phyloP scores from a whole-genome alignment of 106 monocot species.

The Agapanthus africanus region DNA sequence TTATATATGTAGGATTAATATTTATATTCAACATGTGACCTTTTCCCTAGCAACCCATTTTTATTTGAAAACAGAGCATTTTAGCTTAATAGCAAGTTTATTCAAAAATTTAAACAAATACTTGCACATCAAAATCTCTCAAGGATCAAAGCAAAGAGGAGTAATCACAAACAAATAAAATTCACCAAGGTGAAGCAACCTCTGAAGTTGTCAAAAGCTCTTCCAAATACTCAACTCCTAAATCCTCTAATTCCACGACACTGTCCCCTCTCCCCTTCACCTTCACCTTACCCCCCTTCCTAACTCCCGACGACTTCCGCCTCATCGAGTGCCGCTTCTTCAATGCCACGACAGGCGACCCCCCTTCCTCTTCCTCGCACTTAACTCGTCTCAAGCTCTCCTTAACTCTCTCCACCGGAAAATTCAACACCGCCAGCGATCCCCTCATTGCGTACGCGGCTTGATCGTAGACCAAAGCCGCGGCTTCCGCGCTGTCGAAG shows the following conservation, averaged over 20 bases:
- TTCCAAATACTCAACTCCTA: conserved; percentile 28
- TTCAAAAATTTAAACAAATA: no score
- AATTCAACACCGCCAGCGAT: conserved; percentile 27
- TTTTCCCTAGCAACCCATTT: no score
- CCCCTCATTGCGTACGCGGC: conserved; percentile 28
- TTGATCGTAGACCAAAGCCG: conserved; percentile 32
- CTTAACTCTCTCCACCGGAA: conserved; percentile 23
- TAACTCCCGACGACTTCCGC: conserved; percentile 10
- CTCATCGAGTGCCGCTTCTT: conserved; percentile 23
- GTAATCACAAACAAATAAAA: no score
- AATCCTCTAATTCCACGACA: conserved; percentile 33
- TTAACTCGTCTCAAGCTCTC: conserved; percentile 18
- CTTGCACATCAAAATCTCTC: no score
- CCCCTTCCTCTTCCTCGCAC: conserved; percentile 8
- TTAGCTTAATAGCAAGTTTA: no score
- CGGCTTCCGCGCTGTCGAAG: conserved; percentile 34
- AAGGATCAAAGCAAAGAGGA: no score
- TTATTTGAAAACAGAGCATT: no score
- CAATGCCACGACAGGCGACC: conserved; percentile 30
- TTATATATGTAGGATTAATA: no score
- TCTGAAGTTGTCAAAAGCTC: conserved; percentile 16
- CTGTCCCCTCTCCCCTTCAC: neutral
- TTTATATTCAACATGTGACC: no score
- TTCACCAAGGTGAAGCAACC: neutral
- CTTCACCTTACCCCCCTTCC: neutral